Evolutionary conservation across 768 basidiomycete genomes (phyloP).

Genomic region (Cystofilobasidium capitatum): DNA sequence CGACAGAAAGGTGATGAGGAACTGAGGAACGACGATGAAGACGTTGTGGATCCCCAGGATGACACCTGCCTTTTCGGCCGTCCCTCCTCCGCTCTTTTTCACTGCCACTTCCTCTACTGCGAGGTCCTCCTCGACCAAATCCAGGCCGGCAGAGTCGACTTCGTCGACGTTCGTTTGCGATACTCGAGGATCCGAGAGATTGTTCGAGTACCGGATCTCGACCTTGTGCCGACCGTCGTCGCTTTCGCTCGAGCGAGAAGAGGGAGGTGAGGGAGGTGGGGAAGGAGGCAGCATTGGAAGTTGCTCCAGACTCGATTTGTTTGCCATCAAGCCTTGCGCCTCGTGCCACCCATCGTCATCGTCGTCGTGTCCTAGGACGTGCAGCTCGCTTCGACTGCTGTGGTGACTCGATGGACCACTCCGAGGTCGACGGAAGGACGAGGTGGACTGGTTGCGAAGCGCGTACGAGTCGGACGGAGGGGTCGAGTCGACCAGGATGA

Average conservation of each 20-base stretch:
- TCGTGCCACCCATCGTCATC: conserved; percentile 16
- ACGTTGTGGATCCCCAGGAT: conserved; percentile 95
- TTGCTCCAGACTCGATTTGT: background rate
- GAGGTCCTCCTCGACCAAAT: conserved; percentile 24
- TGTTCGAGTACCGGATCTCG: background rate
- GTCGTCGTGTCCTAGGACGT: background rate
- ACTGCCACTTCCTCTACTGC: background rate
- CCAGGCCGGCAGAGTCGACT: conserved; percentile 9
- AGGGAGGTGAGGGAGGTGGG: conserved; percentile 7
- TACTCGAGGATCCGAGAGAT: conserved; percentile 13
- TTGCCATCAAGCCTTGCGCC: conserved; percentile 31
- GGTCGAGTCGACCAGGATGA: conserved; percentile 61
- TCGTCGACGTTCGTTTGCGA: conserved; percentile 24
- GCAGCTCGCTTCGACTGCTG: background rate
- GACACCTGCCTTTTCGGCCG: conserved; percentile 78
- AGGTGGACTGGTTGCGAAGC: conserved; percentile 6
- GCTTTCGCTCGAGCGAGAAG: conserved; percentile 3
- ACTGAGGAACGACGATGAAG: conserved; percentile 81
- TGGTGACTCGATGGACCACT: background rate
- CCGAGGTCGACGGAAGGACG: background rate
- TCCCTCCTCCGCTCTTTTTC: conserved; percentile 33
- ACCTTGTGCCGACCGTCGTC: conserved; percentile 9
- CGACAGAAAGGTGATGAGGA: conserved; percentile 77
- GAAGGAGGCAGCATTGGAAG: background rate
- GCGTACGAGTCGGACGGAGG: conserved; percentile 26